These are phyloP conservation scores for Theobroma grandiflorum DNA, from an alignment of 441 rosid species.

Conservation along the genomic window DNA sequence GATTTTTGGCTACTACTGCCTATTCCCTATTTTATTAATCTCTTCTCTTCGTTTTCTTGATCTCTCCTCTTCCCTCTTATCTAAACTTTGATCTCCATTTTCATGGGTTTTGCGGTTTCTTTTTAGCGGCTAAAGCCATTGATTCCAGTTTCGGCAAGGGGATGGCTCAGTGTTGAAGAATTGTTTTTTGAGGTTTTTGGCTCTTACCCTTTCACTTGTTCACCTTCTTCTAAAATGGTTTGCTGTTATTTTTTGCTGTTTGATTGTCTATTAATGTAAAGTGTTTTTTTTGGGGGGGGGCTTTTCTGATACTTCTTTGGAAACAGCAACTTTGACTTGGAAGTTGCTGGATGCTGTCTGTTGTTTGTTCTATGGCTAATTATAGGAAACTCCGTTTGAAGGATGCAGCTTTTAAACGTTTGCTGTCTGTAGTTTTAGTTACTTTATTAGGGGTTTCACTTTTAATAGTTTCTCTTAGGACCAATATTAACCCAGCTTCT, in stretches of 20 bases:
- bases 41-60: neutral
- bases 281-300: slow-evolving; percentile 16
- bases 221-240: slow-evolving; percentile 27
- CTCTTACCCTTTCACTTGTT: slow-evolving; percentile 30
- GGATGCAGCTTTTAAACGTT: slow-evolving; percentile 57
- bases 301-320: neutral
- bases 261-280: slow-evolving; percentile 25
- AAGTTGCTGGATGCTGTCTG: slow-evolving; percentile 21
- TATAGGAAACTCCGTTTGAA: slow-evolving; percentile 66
- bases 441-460: slow-evolving; percentile 58
- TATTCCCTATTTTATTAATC: neutral
- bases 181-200: slow-evolving; percentile 37
- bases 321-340: slow-evolving; percentile 9
- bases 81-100: slow-evolving; percentile 16
- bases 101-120: slow-evolving; percentile 16
- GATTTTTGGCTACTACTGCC: neutral
- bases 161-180: slow-evolving; percentile 22
- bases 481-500: slow-evolving; percentile 46
- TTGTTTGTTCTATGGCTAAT: slow-evolving; percentile 53
- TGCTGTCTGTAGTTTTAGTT: slow-evolving; percentile 52
- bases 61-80: neutral
- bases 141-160: slow-evolving; percentile 28
- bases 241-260: slow-evolving; percentile 24
- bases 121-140: slow-evolving; percentile 13
- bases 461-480: slow-evolving; percentile 56